phyloP scores from a whole-genome alignment of 2,329 filamentous ascomycete species.

The Pseudogymnoascus sp. region DNA sequence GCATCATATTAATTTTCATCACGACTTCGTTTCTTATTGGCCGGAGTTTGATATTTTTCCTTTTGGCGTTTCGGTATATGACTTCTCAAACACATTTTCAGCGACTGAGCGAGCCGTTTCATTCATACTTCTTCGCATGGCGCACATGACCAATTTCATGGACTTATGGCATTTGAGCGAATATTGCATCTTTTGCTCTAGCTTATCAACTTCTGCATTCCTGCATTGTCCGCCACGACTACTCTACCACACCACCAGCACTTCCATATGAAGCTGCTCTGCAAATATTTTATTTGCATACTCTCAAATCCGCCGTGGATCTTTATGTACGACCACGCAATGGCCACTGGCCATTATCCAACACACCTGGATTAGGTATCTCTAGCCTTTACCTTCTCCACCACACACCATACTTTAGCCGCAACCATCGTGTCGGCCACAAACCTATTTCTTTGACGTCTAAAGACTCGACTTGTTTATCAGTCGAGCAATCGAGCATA shows the following conservation, averaged over 20 bases:
- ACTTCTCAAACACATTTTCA: constrained; percentile 11
- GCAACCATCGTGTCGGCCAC: constrained; percentile 3
- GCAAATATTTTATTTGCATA: neutral
- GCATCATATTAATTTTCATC: constrained; percentile 48
- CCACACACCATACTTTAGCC: neutral
- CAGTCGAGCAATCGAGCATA: neutral
- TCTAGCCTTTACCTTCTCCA: neutral
- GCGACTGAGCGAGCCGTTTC: constrained; percentile 10
- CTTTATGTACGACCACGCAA: neutral
- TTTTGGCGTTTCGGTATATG: constrained; percentile 11
- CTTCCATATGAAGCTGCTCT: constrained; percentile 1
- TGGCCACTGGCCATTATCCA: neutral
- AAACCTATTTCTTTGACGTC: constrained; percentile 7
- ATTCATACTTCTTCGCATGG: neutral
- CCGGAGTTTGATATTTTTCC: neutral
- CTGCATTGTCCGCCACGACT: constrained; percentile 4
- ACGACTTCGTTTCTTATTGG: constrained; percentile 10
- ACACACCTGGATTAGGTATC: neutral
- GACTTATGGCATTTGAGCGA: constrained; percentile 6
- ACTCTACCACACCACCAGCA: neutral
- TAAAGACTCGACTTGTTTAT: neutral
- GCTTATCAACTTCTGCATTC: constrained; percentile 2
- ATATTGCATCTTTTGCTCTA: constrained; percentile 1
- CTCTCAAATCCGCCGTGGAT: neutral
- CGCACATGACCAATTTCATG: neutral